Evolutionary conservation across 1,139 yeast species (phyloP), one percentile per base, ranked within the genome.

Genomic region (Suhomyces kunorum): DNA sequence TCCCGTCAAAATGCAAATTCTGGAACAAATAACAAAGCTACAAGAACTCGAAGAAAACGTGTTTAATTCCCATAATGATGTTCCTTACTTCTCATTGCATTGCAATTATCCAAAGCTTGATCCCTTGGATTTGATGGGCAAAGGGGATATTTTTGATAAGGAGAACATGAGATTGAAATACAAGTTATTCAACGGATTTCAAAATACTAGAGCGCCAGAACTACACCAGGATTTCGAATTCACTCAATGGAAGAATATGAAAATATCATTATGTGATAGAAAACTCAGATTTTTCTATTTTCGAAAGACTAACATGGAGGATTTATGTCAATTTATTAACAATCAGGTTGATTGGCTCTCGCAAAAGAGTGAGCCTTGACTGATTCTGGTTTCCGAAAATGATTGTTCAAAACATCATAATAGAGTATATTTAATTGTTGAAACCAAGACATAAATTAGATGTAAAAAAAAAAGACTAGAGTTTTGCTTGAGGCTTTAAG

Each of bases 21-120:
- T 42, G 19, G 55, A 58, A 13, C 68, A 65, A 48, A 57, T 61
- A 16, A 48, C 51, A 19, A 35, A 36, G 12, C 45, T 65, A n/a
- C 43, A 59, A 28, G 39, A 47, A 11, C 31, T 60, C 3, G 51
- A 49, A 26, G 32, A 46, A 6, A 50, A 55, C 7, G 39, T 42
- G 12, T 61, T 63, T 33, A 46, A 42, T n/a, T 40, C 34, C 31
- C 45, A 36, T n/a, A 46, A 38, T 33, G 50, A 39, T 14, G 38
- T 47, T 26, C 63, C 48, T 17, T 37, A 64, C n/a, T 66, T 66
- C 38, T 47, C 71, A 2, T 42, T 68, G 23, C 74, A 68, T 48
- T 67, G 73, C 46, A 68, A 68, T 45, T 64, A 52, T 41, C 74
- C 74, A 1, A 68, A 68, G 43, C 44, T 68, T 20, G 72, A 68